phyloP scores from a whole-genome alignment of 2,329 filamentous ascomycete genomes.

The Cladosporium sp. region DNA sequence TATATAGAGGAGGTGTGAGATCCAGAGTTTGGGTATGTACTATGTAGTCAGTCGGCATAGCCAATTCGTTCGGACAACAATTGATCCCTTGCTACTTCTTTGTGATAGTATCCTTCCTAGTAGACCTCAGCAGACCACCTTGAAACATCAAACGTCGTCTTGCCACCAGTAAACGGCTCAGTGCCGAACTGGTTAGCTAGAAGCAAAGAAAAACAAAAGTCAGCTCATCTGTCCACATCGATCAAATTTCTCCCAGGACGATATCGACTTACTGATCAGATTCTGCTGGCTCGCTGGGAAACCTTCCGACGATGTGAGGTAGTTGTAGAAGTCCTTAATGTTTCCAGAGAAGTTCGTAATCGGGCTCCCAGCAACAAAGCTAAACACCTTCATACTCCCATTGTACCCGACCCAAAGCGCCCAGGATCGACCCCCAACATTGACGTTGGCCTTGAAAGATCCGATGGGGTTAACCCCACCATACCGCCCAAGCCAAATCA shows the following conservation, averaged over 20 bases:
- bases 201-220: neutral
- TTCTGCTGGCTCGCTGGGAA: constrained; percentile 47
- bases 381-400: constrained; percentile 60
- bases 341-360: constrained; percentile 58
- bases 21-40: too few relatives aligned
- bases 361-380: constrained; percentile 53
- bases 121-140: constrained; percentile 18
- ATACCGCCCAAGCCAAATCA: constrained; percentile 64
- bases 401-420: constrained; percentile 62
- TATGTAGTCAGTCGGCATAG: too few relatives aligned
- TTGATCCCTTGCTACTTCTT: too few relatives aligned
- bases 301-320: constrained; percentile 54
- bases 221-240: neutral
- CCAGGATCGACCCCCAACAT: constrained; percentile 56
- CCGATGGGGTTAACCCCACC: constrained; percentile 56
- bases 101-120: neutral
- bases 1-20: too few relatives aligned
- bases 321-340: constrained; percentile 58
- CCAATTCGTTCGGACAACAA: too few relatives aligned
- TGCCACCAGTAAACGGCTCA: constrained; percentile 52
- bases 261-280: constrained; percentile 42
- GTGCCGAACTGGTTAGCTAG: constrained; percentile 54
- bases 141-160: constrained; percentile 19
- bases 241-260: neutral
- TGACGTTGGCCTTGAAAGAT: constrained; percentile 52